Base-by-base conservation (phyloP, 495 filamentous ascomycete genomes). In the Talaromyces stipitatus region DNA sequence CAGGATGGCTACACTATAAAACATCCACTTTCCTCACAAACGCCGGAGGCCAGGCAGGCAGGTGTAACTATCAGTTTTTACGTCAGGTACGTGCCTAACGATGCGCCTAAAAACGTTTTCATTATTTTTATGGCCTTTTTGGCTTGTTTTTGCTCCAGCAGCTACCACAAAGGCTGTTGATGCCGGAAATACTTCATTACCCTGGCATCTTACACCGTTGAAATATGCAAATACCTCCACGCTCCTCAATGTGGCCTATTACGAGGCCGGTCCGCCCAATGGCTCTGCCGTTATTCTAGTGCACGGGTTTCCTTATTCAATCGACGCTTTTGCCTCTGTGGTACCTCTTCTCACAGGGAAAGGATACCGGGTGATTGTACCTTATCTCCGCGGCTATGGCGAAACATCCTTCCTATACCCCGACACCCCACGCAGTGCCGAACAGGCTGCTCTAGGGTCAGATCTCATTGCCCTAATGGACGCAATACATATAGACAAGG, bases 341-440 rank as follows among this genome's bases (percentile, higher is more conserved):
- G 57, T 64, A 26, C 64, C 61, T 12, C 20, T 23, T 28, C 65
- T 66, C 7, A 26, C 50, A 1, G 41, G 50, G 2, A 22, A 60
- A 50, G 64, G 65, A 32, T 63, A 63, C 50, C 65, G 65, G 6
- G 56, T 68, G 18, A 58, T 68, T 16, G 61, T 66, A 9, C 64
- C 65, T n/a, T 68, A 60, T 46, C 30, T 61, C 9, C 65, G 64
- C 3, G 63, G 63, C 29, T 64, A 58, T 41, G 63, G 65, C 2
- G 47, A 54, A 26, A 68, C 65, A 18, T 55, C 61, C 8, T 66
- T 66, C 52, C 55, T 62, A 1, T 48, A 56, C 27, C 54, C 58
- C 2, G 43, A 20, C 24, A 58, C 60, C 4, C 56, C 59, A 8
- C 60, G 64, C 50, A 59, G 58, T 20, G 64, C 56, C 11, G 62